Conservation (phyloP, 2,329 filamentous ascomycete species). For the Neofusicoccum cordaticola region DNA sequence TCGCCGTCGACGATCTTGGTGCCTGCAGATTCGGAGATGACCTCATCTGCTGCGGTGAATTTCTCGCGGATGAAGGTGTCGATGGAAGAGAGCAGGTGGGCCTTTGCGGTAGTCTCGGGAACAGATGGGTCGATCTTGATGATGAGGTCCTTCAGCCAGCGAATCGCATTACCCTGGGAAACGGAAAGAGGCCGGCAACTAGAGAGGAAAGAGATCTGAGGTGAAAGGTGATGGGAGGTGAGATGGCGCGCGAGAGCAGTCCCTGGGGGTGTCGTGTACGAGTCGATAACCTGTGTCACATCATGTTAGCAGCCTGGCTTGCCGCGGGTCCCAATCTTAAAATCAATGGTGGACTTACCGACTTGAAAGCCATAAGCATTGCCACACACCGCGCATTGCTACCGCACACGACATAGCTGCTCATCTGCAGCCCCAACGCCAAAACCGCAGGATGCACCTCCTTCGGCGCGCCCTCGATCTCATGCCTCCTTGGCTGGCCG, state of each 20-base stretch:
- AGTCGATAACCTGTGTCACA: slow-evolving; percentile 70
- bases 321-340: too few species aligned
- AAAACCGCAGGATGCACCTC: slow-evolving; percentile 84
- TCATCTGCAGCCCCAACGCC: slow-evolving; percentile 84
- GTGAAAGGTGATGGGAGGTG: slow-evolving; percentile 83
- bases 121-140: slow-evolving; percentile 84
- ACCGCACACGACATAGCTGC: slow-evolving; percentile 81
- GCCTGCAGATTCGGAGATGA: slow-evolving; percentile 75
- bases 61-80: slow-evolving; percentile 89
- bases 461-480: slow-evolving; percentile 60
- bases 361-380: slow-evolving; percentile 85
- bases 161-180: slow-evolving; percentile 94
- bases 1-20: slow-evolving; percentile 76
- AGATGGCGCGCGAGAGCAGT: slow-evolving; percentile 87
- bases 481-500: slow-evolving; percentile 67
- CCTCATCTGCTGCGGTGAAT: slow-evolving; percentile 79
- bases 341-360: slow-evolving; percentile 50
- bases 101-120: slow-evolving; percentile 78
- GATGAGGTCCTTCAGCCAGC: slow-evolving; percentile 90
- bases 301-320: slow-evolving; percentile 9
- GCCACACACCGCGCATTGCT: slow-evolving; percentile 85
- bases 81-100: slow-evolving; percentile 72
- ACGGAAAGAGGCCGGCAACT: slow-evolving; percentile 94
- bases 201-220: slow-evolving; percentile 92
- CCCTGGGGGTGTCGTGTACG: slow-evolving; percentile 84